Percentiles rank a stretch among this genome's conserved stretches.
phyloP scores from a whole-genome alignment of 108 stramenopile genomes.

The Schizochytrium sp. region DNA sequence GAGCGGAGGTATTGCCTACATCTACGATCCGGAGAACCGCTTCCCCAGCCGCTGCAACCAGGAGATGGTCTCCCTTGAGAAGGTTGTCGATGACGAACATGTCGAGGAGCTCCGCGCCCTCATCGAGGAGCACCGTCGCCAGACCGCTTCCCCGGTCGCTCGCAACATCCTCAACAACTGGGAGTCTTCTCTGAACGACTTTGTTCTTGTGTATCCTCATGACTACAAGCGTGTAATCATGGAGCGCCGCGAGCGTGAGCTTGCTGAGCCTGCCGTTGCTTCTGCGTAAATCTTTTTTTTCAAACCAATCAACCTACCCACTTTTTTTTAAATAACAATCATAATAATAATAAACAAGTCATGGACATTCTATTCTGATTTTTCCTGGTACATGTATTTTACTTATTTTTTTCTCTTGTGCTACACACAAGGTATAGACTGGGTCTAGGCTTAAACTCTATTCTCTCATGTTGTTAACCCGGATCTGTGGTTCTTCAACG shows the following conservation, averaged over 20 bases:
- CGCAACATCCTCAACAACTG: conserved; percentile 88
- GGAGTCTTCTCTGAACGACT: conserved; percentile 81
- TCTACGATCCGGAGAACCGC: conserved; percentile 91
- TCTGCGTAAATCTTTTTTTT: not conserved
- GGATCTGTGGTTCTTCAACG: no score
- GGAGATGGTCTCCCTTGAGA: conserved; percentile 91
- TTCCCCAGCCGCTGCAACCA: conserved; percentile 96
- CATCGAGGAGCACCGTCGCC: conserved; percentile 90
- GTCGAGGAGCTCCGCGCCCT: conserved; percentile 84
- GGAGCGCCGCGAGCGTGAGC: conserved; percentile 36
- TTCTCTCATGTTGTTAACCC: no score
- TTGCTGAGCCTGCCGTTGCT: conserved; percentile 42
- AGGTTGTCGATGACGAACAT: conserved; percentile 82
- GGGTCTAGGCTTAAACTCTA: no score
- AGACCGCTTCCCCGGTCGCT: conserved; percentile 87
- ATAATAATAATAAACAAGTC: not conserved
- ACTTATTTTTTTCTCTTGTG: not conserved
- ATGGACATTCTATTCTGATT: not conserved
- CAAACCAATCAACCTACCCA: not conserved
- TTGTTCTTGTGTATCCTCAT: conserved; percentile 91
- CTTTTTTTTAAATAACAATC: not conserved
- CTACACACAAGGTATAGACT: not conserved
- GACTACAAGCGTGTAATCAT: conserved; percentile 49
- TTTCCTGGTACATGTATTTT: not conserved
- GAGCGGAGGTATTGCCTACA: conserved; percentile 95